These are phyloP conservation scores for Gelatoporia subvermispora DNA, from an alignment of 768 basidiomycete species.

Conservation along the genomic window DNA sequence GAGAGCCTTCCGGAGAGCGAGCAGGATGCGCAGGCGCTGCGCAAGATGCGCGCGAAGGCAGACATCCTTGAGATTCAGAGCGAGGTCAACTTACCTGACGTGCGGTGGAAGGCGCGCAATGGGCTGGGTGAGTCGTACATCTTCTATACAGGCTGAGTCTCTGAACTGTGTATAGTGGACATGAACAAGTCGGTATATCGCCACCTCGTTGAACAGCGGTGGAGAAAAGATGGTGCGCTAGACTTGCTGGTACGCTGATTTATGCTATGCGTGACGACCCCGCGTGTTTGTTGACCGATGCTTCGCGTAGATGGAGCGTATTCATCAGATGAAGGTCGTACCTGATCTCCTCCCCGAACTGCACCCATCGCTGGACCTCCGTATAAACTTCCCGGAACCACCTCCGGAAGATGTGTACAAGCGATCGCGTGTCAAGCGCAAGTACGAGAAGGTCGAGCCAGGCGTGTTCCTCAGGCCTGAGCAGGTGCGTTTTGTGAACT, in stretches of 20 bases:
- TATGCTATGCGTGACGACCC: background rate
- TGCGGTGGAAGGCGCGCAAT: constrained; percentile 73
- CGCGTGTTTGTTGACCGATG: too few species aligned
- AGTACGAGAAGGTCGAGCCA: constrained; percentile 53
- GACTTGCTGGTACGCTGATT: constrained; percentile 67
- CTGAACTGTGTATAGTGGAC: constrained; percentile 41
- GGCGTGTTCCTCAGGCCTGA: constrained; percentile 63
- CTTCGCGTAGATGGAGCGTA: constrained; percentile 91
- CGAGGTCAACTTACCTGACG: constrained; percentile 77
- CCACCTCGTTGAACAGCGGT: constrained; percentile 77
- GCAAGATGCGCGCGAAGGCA: constrained; percentile 43
- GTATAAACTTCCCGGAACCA: constrained; percentile 48
- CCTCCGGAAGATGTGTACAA: constrained; percentile 24
- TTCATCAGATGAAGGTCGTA: constrained; percentile 87
- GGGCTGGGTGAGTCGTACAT: constrained; percentile 58
- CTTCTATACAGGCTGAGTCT: background rate
- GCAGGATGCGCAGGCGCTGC: constrained; percentile 35
- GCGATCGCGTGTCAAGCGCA: constrained; percentile 20
- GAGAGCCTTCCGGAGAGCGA: constrained; percentile 20
- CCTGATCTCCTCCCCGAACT: constrained; percentile 79
- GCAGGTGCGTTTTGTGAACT: constrained; percentile 44
- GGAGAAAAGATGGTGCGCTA: constrained; percentile 79
- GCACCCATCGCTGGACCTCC: constrained; percentile 71
- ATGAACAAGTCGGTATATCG: constrained; percentile 67
- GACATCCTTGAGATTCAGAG: constrained; percentile 72